These are phyloP conservation scores for Phanerochaete sordida DNA, from an alignment of 768 basidiomycete species.

Conservation along the genomic window DNA sequence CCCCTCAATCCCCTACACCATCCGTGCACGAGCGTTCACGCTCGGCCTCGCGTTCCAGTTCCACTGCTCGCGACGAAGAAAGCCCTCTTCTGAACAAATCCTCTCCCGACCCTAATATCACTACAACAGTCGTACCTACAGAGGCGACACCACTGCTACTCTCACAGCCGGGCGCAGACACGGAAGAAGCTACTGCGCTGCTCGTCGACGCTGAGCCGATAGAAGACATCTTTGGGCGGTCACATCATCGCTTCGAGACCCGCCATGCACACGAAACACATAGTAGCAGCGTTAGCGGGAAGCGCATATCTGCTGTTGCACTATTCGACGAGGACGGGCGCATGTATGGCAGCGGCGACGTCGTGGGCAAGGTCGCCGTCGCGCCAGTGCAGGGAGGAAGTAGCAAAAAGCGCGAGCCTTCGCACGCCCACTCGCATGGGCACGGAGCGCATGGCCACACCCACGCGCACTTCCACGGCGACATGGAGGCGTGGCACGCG, in stretches of 20 bases:
- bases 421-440: too few relatives aligned
- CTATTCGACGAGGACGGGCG: slow-evolving; percentile 10
- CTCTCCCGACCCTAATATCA: neutral
- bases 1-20: slow-evolving; percentile 23
- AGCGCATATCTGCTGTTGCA: slow-evolving; percentile 13
- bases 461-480: slow-evolving; percentile 4
- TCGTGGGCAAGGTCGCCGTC: neutral
- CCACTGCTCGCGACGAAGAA: neutral
- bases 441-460: neutral
- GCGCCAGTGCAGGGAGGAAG: neutral
- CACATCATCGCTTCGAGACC: slow-evolving; percentile 26
- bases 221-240: slow-evolving; percentile 21
- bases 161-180: neutral
- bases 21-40: slow-evolving; percentile 6
- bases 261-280: slow-evolving; percentile 19
- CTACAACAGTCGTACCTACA: neutral
- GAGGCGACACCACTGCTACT: neutral
- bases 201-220: neutral
- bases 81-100: neutral
- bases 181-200: neutral
- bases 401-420: neutral
- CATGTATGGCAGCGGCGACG: neutral
- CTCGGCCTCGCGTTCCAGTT: neutral
- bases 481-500: slow-evolving; percentile 16
- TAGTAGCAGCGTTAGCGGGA: slow-evolving; percentile 13